Conservation (phyloP, 306 rosid genomes). For the Cotoneaster glaucophyllus region DNA sequence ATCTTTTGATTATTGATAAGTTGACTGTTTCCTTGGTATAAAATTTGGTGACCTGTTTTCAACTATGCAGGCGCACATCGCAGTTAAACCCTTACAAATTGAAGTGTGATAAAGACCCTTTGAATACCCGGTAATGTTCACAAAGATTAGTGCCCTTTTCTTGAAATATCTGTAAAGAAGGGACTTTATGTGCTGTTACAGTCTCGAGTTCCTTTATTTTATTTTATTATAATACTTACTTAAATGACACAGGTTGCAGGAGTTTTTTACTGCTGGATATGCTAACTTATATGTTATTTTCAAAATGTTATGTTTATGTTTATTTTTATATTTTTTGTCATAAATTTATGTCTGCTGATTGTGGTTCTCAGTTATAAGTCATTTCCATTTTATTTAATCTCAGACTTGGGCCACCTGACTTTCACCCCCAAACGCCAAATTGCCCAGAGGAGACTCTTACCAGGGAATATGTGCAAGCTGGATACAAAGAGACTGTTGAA, state of each 20-base stretch:
- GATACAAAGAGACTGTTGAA: slow-evolving; percentile 84
- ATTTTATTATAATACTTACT: not conserved
- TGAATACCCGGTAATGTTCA: slow-evolving; percentile 62
- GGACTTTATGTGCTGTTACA: not conserved
- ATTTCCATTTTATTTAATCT: slow-evolving; percentile 21
- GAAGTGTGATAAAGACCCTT: slow-evolving; percentile 87
- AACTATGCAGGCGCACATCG: slow-evolving; percentile 62
- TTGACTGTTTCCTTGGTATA: not conserved
- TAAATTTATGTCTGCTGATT: not conserved
- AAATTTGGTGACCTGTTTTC: slow-evolving; percentile 3
- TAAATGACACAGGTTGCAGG: not conserved
- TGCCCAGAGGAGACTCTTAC: slow-evolving; percentile 92
- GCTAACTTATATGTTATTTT: not conserved
- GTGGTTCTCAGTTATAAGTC: slow-evolving; percentile 2
- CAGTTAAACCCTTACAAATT: slow-evolving; percentile 66
- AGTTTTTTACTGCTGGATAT: not conserved
- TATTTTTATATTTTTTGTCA: not conserved
- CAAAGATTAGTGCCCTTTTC: slow-evolving; percentile 6
- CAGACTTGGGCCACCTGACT: slow-evolving; percentile 97
- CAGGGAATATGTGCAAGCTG: slow-evolving; percentile 66
- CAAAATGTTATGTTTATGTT: not conserved
- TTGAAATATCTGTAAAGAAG: not conserved
- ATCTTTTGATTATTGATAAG: not conserved
- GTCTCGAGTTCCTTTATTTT: not conserved
- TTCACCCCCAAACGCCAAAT: slow-evolving; percentile 66